These are phyloP conservation scores for Ananas comosus DNA, from an alignment of 176 grass and related monocot genomes.

Conservation along the genomic window DNA sequence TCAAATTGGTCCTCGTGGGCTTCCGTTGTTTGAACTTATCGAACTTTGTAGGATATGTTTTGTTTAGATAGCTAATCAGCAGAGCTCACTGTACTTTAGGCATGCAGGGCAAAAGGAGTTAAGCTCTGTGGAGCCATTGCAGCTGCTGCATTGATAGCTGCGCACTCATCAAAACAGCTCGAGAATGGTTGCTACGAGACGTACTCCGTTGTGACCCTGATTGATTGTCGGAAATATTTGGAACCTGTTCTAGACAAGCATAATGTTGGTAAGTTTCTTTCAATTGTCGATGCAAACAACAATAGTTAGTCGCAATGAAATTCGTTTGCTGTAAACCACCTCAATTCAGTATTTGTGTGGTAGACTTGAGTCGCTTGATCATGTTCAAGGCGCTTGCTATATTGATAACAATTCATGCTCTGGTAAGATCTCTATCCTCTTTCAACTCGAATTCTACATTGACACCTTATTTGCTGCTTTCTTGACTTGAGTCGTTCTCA, in stretches of 20 bases:
- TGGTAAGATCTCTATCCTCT: no score
- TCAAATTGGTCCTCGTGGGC: background rate
- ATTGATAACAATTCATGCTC: no score
- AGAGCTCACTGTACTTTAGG: constrained; percentile 29
- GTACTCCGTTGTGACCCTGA: constrained; percentile 52
- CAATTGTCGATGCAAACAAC: background rate
- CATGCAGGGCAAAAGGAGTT: constrained; percentile 69
- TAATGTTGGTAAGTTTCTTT: constrained; percentile 43
- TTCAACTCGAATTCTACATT: no score
- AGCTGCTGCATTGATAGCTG: constrained; percentile 55
- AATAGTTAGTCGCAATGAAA: no score
- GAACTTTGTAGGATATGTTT: background rate
- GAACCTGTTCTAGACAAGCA: constrained; percentile 47
- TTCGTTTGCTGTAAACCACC: no score
- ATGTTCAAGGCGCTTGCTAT: no score
- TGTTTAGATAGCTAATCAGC: background rate
- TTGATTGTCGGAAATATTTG: constrained; percentile 67
- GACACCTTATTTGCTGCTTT: no score
- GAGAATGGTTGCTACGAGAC: constrained; percentile 37
- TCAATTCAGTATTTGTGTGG: no score
- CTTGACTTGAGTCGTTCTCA: no score
- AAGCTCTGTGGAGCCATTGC: constrained; percentile 57
- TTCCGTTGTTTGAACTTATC: background rate
- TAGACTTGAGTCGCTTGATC: no score
- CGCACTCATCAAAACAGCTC: constrained; percentile 44